Evolutionary conservation across 1,284 basidiomycete species (phyloP).

Genomic region (Cryptococcus jaspeensis): DNA sequence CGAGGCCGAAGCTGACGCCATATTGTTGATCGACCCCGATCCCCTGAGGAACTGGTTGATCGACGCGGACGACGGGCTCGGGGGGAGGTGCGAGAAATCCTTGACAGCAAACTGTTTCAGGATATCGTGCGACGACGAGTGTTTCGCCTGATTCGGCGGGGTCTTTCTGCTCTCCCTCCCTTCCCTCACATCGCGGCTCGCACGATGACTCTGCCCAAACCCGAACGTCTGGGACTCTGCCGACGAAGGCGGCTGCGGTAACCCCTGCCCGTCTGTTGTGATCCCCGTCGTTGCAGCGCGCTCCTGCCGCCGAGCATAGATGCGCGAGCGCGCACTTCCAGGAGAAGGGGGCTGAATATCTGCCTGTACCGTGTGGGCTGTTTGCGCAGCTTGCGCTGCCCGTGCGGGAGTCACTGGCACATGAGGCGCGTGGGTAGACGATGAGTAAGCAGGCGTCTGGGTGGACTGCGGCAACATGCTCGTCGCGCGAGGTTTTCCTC

Average conservation of each 20-base stretch:
- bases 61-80: slow-evolving; percentile 77
- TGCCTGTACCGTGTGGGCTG: background rate
- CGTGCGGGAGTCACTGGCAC: background rate
- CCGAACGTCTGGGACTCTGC: slow-evolving; percentile 30
- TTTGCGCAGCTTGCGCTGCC: slow-evolving; percentile 7
- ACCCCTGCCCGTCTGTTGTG: too few relatives aligned
- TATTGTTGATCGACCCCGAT: slow-evolving; percentile 50
- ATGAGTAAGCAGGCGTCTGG: too few relatives aligned
- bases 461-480: too few relatives aligned
- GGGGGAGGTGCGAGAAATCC: slow-evolving; percentile 85
- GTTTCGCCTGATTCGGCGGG: slow-evolving; percentile 27
- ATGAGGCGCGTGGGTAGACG: too few relatives aligned
- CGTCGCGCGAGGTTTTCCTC: too few relatives aligned
- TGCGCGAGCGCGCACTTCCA: slow-evolving; percentile 40
- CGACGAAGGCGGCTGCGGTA: slow-evolving; percentile 28
- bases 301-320: slow-evolving; percentile 40
- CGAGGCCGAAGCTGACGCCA: slow-evolving; percentile 5
- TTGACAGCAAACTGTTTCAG: slow-evolving; percentile 50
- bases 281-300: slow-evolving; percentile 9
- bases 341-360: slow-evolving; percentile 21
- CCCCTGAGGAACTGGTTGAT: slow-evolving; percentile 77
- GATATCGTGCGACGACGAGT: slow-evolving; percentile 51
- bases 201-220: background rate
- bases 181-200: slow-evolving; percentile 18
- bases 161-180: slow-evolving; percentile 26